Base-by-base conservation (phyloP, 768 basidiomycete genomes). In the Termitomyces sp. region DNA sequence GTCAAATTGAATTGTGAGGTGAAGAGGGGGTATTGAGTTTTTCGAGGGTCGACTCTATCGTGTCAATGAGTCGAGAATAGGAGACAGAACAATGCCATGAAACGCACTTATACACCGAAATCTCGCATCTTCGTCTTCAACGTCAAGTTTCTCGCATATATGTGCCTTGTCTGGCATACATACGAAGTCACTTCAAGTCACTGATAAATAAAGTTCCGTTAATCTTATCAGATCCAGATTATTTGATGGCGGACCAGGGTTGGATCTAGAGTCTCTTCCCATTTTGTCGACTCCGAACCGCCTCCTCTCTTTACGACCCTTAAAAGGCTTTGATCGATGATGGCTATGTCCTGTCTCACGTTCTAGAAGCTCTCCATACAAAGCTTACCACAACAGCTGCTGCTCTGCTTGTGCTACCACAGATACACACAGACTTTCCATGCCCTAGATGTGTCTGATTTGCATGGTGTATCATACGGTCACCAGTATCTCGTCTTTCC, bases 51-150 rank as follows among this genome's bases (percentile, higher is more conserved):
- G 55, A 58, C 46, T 63, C 63, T 63, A 12, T 2, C 13, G 8
- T 39, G 8, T 12, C 20, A 20, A 39, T 37, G 9, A 27, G 6
- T 41, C 8, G 11, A 41, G 22, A 7, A 36, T 5, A 48, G 11
- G 42, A 42, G 16, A 27, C 41, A 36, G 12, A 8, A 47, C 9
- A 46, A 20, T 13, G 0, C 3, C 12, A 37, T 46, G 9, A 6
- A 34, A 60, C 61, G 46, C 31, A 63, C 61, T 58, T 22, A 63
- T 54, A 30, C 62, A 53, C 16, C 27, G 31, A n/a, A 63, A 54
- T 42, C 59, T 47, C 11, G 42, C 56, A 12, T 63, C 62, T 42
- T 60, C 54, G 39, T 58, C 62, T 39, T 63, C 62, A 5, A 60
- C 45, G 22, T 63, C 62, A 24, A 60, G 57, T 24, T 27, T 58